phyloP scores from a whole-genome alignment of 2,329 filamentous ascomycete species.

The Pseudogymnoascus sp. region DNA sequence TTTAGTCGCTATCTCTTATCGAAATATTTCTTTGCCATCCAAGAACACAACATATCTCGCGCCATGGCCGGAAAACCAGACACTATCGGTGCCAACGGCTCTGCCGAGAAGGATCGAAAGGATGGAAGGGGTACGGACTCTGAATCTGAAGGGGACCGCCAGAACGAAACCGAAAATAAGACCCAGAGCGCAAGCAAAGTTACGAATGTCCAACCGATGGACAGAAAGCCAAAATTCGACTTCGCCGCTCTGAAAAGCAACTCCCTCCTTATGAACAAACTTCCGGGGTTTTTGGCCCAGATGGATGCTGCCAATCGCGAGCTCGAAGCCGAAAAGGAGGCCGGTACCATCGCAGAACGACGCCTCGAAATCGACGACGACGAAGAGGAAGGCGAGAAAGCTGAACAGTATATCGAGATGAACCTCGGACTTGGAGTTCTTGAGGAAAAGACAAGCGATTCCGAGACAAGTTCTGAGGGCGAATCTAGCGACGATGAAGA shows the following conservation, averaged over 20 bases:
- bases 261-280: neutral
- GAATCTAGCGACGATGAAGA: conserved; percentile 7
- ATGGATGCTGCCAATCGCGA: conserved; percentile 20
- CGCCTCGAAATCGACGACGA: conserved; percentile 10
- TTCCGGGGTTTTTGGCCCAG: conserved; percentile 16
- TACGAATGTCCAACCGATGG: conserved; percentile 17
- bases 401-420: conserved; percentile 15
- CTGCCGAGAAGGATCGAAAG: neutral
- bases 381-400: neutral
- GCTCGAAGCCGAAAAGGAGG: conserved; percentile 13
- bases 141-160: neutral
- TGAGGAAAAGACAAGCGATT: conserved; percentile 15
- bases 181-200: conserved; percentile 5
- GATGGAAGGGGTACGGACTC: neutral
- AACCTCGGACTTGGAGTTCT: conserved; percentile 18
- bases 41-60: neutral
- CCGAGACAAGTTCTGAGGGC: conserved; percentile 6
- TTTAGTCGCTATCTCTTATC: conserved; percentile 8
- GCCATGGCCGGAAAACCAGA: conserved; percentile 4
- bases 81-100: neutral
- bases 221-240: conserved; percentile 16
- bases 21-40: conserved; percentile 6
- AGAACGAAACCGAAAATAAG: neutral
- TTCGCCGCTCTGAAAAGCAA: conserved; percentile 9
- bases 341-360: conserved; percentile 11